Percentiles rank a stretch among this genome's conserved stretches.
Evolutionary conservation across 306 rosid genomes (phyloP).

Genomic region (Rosa chinensis): DNA sequence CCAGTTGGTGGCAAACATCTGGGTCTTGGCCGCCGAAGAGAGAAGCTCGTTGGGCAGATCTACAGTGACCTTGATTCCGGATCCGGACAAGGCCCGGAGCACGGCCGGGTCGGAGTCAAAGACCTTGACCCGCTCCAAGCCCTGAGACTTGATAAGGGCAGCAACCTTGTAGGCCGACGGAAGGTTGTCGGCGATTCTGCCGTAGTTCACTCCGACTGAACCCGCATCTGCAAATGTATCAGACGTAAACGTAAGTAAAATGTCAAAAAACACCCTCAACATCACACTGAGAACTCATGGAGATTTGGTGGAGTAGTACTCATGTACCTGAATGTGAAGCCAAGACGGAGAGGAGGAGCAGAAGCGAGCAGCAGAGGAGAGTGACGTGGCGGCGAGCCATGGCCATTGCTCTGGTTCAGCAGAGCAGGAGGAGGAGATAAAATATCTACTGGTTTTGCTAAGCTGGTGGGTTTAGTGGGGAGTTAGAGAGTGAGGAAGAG

Average conservation of each 20-base stretch:
- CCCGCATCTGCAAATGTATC: slow-evolving; percentile 55
- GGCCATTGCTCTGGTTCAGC: background rate
- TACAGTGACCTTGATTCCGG: slow-evolving; percentile 76
- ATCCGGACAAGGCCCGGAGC: slow-evolving; percentile 63
- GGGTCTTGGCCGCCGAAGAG: slow-evolving; percentile 54
- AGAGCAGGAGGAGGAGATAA: background rate
- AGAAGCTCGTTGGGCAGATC: slow-evolving; percentile 92
- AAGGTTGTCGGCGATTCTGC: slow-evolving; percentile 78
- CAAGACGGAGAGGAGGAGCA: background rate
- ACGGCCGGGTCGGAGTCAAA: slow-evolving; percentile 93
- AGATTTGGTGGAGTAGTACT: background rate
- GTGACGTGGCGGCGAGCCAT: slow-evolving; percentile 2
- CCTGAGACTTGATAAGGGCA: slow-evolving; percentile 62
- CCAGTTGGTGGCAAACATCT: slow-evolving; percentile 74
- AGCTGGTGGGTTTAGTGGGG: background rate
- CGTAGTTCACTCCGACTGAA: slow-evolving; percentile 89
- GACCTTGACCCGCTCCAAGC: slow-evolving; percentile 64
- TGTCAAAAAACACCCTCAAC: background rate
- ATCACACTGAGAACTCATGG: background rate
- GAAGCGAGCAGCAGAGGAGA: background rate
- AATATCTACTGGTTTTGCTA: background rate
- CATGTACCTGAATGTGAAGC: slow-evolving; percentile 1
- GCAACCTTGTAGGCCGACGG: slow-evolving; percentile 76
- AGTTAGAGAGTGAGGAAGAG: background rate
- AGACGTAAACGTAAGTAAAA: background rate